A percentile compares a stretch with the other conserved stretches of the same genome.
Conservation (phyloP, 2,329 filamentous ascomycete species). For the Blastomyces silverae region DNA sequence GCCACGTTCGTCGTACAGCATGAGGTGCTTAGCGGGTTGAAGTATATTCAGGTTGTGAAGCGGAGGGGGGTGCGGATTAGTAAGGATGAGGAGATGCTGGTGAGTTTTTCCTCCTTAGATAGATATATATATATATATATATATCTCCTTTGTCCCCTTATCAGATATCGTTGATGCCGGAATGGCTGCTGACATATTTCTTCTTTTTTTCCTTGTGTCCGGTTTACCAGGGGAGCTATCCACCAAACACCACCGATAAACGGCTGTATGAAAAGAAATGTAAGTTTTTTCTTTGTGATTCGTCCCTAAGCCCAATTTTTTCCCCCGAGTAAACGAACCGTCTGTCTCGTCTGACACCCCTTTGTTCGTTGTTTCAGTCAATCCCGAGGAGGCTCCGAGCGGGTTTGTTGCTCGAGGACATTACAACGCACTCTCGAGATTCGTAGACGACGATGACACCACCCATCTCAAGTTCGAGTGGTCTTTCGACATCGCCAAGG, state of each 20-base stretch:
- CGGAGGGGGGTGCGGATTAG: slow-evolving; percentile 76
- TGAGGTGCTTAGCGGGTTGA: slow-evolving; percentile 87
- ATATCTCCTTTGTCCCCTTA: neutral
- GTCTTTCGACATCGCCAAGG: slow-evolving; percentile 94
- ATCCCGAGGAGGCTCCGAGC: slow-evolving; percentile 82
- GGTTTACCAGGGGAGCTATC: slow-evolving; percentile 68
- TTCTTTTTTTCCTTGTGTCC: slow-evolving; percentile 1
- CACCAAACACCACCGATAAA: slow-evolving; percentile 84
- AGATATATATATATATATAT: neutral
- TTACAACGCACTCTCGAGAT: slow-evolving; percentile 83
- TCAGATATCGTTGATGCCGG: neutral
- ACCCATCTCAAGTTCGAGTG: slow-evolving; percentile 89
- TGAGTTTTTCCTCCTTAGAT: slow-evolving; percentile 47
- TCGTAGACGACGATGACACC: slow-evolving; percentile 91
- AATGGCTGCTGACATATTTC: neutral
- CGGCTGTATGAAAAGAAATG: slow-evolving; percentile 84
- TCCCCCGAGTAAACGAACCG: neutral
- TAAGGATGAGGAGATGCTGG: slow-evolving; percentile 98
- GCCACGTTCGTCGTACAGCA: slow-evolving; percentile 93
- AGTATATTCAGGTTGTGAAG: slow-evolving; percentile 93
- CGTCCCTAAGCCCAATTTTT: slow-evolving; percentile 11
- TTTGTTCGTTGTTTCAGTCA: slow-evolving; percentile 52
- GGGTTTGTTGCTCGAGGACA: slow-evolving; percentile 85
- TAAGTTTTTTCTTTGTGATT: slow-evolving; percentile 45
- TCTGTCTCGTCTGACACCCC: neutral